Percentiles rank a stretch among this genome's conserved stretches.
Evolutionary conservation across 306 rosid genomes (phyloP).

Genomic region (Prunus persica): DNA sequence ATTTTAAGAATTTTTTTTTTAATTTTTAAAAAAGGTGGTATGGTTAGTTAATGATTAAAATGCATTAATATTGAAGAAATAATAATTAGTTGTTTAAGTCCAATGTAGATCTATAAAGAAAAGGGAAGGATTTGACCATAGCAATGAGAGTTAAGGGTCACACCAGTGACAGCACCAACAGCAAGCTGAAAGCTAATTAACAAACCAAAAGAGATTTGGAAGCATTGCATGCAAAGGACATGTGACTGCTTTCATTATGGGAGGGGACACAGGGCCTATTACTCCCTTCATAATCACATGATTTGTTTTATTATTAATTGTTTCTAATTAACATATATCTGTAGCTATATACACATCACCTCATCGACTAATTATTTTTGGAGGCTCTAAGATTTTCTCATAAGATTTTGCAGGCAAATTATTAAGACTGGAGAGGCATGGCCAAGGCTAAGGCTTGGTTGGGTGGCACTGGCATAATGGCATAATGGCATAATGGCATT

Average conservation of each 20-base stretch:
- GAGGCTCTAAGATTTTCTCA: background rate
- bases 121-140: background rate
- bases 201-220: background rate
- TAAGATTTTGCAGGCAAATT: no score
- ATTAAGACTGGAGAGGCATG: no score
- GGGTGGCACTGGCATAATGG: no score
- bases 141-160: background rate
- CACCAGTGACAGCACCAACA: background rate
- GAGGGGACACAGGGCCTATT: slow-evolving; percentile 32
- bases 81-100: no score
- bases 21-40: no score
- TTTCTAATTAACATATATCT: background rate
- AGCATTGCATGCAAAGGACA: slow-evolving; percentile 26
- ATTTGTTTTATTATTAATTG: slow-evolving; percentile 7
- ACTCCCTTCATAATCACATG: slow-evolving; percentile 26
- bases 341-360: background rate
- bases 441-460: no score
- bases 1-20: no score
- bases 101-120: background rate
- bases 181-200: no score
- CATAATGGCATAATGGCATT: no score
- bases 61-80: no score
- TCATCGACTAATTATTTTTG: background rate
- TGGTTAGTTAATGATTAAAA: no score
- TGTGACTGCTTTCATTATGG: slow-evolving; percentile 23